Percentiles rank a stretch among this genome's conserved stretches.
These are phyloP conservation scores for Xylaria sp. DNA, from an alignment of 495 filamentous ascomycete genomes.

Conservation along the genomic window DNA sequence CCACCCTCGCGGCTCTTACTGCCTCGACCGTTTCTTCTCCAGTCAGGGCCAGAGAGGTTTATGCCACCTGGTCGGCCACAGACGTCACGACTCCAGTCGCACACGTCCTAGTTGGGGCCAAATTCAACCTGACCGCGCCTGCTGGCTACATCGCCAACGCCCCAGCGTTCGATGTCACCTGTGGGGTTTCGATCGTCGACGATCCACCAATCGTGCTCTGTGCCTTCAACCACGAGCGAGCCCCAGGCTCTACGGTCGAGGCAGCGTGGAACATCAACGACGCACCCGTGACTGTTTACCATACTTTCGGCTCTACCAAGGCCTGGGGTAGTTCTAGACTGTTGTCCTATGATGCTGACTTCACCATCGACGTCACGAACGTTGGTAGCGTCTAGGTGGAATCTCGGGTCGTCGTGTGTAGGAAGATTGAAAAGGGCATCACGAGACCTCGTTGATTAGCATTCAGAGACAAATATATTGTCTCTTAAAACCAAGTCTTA, in stretches of 20 bases:
- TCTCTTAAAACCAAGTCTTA: background rate
- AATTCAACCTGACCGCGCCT: background rate
- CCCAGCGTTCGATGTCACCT: constrained; percentile 2
- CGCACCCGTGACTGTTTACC: background rate
- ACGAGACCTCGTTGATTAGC: background rate
- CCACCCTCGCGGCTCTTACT: constrained; percentile 3
- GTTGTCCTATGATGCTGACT: background rate
- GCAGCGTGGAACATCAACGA: background rate
- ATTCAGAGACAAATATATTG: background rate
- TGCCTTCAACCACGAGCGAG: background rate
- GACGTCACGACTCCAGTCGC: background rate
- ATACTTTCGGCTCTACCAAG: constrained; percentile 5
- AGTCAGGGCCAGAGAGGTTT: background rate
- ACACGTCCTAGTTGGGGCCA: background rate
- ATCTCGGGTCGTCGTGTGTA: background rate
- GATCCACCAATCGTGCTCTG: background rate
- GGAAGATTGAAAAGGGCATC: background rate
- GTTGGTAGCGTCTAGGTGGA: background rate
- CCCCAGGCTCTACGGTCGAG: constrained; percentile 1
- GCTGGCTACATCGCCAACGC: constrained; percentile 4
- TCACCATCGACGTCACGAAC: background rate
- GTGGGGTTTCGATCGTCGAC: background rate
- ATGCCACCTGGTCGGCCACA: background rate
- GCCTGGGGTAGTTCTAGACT: background rate
- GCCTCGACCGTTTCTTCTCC: background rate